Conservation (phyloP, 192 early-diverging fungal genomes). For the Gigaspora rosea region DNA sequence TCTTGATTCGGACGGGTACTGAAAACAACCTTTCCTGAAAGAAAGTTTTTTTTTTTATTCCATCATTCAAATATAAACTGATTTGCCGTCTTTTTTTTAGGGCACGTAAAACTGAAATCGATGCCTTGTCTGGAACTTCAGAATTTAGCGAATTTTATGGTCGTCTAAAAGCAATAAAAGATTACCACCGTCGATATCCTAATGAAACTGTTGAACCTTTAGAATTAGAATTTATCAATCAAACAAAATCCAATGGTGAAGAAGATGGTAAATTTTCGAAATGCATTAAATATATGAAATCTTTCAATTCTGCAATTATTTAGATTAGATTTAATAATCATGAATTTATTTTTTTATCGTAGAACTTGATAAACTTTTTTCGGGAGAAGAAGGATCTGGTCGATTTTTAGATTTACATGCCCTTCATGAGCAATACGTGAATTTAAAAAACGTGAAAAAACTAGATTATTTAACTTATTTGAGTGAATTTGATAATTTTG, state of each 20-base stretch:
- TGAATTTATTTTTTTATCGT: conserved; percentile 37
- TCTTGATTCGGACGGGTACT: conserved; percentile 49
- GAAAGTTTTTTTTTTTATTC: background rate
- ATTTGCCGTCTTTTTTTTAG: conserved; percentile 34
- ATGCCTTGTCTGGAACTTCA: conserved; percentile 63
- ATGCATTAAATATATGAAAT: background rate
- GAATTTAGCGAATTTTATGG: conserved; percentile 87
- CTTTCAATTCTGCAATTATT: background rate
- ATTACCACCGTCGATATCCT: conserved; percentile 77
- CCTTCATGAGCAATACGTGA: conserved; percentile 79
- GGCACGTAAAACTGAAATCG: conserved; percentile 67
- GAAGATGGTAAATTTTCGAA: conserved; percentile 37
- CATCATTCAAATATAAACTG: background rate
- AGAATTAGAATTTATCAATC: conserved; percentile 75
- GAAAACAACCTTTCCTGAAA: background rate
- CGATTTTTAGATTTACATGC: conserved; percentile 85
- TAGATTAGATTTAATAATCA: conserved; percentile 13
- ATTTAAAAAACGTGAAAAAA: conserved; percentile 66
- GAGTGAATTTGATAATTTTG: conserved; percentile 63
- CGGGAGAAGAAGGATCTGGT: conserved; percentile 89
- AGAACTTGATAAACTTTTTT: conserved; percentile 84
- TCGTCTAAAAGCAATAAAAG: conserved; percentile 79
- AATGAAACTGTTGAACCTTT: conserved; percentile 76
- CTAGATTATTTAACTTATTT: conserved; percentile 73
- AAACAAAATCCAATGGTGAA: conserved; percentile 47